Base-by-base conservation (phyloP, 441 rosid species). In the Mallotus japonicus region DNA sequence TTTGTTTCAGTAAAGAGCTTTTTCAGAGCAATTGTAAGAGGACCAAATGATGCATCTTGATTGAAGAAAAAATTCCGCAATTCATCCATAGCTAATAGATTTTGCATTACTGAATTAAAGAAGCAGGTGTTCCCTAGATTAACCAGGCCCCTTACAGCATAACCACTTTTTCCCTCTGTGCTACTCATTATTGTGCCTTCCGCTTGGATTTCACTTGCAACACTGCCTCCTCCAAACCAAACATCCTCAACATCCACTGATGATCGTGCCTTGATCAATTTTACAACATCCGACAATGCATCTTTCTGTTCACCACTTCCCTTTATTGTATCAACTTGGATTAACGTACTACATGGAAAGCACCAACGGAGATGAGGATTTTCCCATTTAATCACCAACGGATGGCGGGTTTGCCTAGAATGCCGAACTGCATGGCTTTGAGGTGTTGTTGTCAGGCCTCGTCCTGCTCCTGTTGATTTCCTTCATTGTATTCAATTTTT, bases 71-170 rank as follows among this genome's bases (percentile, higher is more conserved):
- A 84, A 72, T 86, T 79, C 51, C 84, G 81, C 71, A 95, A 81
- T 75, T 68, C 84, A 63, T 83, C 85, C 77, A 95, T 75, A 4
- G 96, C 87, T 53, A 95, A 81, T 75, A 95, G 87, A 84, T 95
- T 95, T 83, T 95, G 99, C 92, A 90, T 77, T 20, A 95, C 85
- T 0, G 99, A 95, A 82, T 95, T 95, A 63, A 95, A 93, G 83
- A 91, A 95, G 84, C 99, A 95, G 53, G 98, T 91, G 72, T 93
- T 95, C 63, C 98, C 99, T 68, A 94, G 95, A 84, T 94, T 94
- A 55, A 80, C 87, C 85, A 94, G 75, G 54, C 99, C 99, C 74
- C 96, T 80, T 50, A 83, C 95, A 59, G 78, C 79, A 75, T 83
- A 91, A 60, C 88, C 82, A 58, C 79, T 84, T 75, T 79, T 80